phyloP scores from a whole-genome alignment of 441 rosid genomes.

The Adansonia rubrostipa region DNA sequence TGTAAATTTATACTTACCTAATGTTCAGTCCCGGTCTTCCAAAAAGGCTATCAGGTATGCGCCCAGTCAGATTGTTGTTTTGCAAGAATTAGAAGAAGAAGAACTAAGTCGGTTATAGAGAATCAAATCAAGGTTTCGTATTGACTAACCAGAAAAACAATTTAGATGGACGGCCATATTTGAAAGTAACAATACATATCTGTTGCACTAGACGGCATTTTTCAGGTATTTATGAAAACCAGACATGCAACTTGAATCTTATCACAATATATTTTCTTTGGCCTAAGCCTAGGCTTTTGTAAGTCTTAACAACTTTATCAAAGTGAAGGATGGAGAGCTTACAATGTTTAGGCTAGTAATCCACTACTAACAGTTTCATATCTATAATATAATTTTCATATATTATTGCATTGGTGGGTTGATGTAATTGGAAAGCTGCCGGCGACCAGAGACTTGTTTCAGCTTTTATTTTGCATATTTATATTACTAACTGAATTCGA shows the following conservation, averaged over 20 bases:
- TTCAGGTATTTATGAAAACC: neutral
- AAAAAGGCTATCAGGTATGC: slow-evolving; percentile 55
- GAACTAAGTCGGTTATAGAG: neutral
- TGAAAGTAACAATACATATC: slow-evolving; percentile 2
- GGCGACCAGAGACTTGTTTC: neutral
- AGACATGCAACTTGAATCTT: neutral
- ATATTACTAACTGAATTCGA: neutral
- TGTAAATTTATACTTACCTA: slow-evolving; percentile 43
- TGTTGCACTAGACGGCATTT: slow-evolving; percentile 8
- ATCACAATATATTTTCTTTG: neutral
- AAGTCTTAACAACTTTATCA: neutral
- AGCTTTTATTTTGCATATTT: neutral
- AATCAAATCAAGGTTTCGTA: no score
- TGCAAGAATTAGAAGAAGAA: slow-evolving; percentile 58
- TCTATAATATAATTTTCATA: neutral
- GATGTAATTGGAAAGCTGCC: neutral
- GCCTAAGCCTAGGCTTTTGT: neutral
- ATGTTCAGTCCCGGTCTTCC: slow-evolving; percentile 56
- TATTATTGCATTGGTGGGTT: neutral
- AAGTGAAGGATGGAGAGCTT: neutral
- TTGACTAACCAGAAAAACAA: neutral
- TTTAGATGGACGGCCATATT: slow-evolving; percentile 1
- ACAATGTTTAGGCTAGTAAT: neutral
- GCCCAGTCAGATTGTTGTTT: slow-evolving; percentile 82
- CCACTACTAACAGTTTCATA: no score